A percentile compares a stretch with the other conserved stretches of the same genome.
These are phyloP conservation scores for Cladobotryum mycophilum DNA, from an alignment of 2,329 filamentous ascomycete species.

Conservation along the genomic window DNA sequence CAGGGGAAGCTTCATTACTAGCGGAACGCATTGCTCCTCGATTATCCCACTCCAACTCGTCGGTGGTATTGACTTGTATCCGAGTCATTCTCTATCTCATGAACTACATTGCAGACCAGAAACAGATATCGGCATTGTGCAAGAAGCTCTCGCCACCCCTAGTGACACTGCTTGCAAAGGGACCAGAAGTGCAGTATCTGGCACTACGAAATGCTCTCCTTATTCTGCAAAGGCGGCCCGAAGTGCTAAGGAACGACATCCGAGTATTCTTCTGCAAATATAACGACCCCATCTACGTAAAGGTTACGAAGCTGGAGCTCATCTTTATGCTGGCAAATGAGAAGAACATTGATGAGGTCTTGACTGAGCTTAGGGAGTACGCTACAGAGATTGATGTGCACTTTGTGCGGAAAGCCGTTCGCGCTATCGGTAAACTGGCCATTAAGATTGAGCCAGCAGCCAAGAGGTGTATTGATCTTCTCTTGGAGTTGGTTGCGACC, in stretches of 20 bases:
- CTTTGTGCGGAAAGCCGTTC: constrained; percentile 95
- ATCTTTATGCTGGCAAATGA: constrained; percentile 98
- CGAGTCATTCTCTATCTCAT: constrained; percentile 94
- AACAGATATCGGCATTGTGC: constrained; percentile 79
- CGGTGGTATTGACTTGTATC: constrained; percentile 92
- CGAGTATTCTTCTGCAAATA: constrained; percentile 99
- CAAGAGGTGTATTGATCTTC: constrained; percentile 80
- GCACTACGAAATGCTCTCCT: constrained; percentile 88
- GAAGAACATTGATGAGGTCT: constrained; percentile 88
- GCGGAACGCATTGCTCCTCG: constrained; percentile 94
- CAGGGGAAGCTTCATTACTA: constrained; percentile 76
- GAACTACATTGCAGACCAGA: constrained; percentile 95
- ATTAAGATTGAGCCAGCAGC: constrained; percentile 98
- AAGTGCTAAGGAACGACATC: constrained; percentile 93
- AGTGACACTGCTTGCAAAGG: constrained; percentile 91
- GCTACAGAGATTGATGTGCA: constrained; percentile 98
- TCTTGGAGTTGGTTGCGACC: constrained; percentile 91
- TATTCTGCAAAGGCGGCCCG: constrained; percentile 86
- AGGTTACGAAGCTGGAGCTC: constrained; percentile 95
- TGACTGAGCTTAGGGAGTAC: constrained; percentile 92
- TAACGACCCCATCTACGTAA: constrained; percentile 98
- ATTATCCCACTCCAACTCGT: constrained; percentile 92
- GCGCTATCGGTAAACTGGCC: constrained; percentile 93
- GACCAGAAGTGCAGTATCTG: constrained; percentile 96
- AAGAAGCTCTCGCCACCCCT: constrained; percentile 91